Evolutionary conservation across 1,284 basidiomycete genomes (phyloP).

Genomic region (Anthracocystis setariae): DNA sequence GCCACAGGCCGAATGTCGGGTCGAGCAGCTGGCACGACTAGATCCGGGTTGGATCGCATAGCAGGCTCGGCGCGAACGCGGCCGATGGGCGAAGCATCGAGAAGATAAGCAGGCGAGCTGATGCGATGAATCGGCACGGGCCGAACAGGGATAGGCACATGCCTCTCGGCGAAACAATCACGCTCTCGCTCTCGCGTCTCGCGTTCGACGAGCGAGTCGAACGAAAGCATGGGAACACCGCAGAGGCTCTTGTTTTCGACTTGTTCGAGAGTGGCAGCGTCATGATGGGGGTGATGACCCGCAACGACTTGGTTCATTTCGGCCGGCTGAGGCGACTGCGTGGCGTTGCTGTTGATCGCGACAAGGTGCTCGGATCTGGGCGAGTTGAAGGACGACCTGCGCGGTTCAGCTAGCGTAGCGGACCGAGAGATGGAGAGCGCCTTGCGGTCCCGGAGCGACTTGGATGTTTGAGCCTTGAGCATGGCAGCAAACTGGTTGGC

Average conservation of each 20-base stretch:
- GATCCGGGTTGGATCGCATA: constrained; percentile 32
- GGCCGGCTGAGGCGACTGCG: constrained; percentile 2
- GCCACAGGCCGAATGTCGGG: constrained; percentile 34
- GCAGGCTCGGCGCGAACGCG: constrained; percentile 28
- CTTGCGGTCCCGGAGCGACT: constrained; percentile 48
- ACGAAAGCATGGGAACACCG: constrained; percentile 13
- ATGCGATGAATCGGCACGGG: constrained; percentile 33
- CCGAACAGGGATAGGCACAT: constrained; percentile 13
- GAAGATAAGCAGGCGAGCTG: constrained; percentile 48
- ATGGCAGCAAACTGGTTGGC: constrained; percentile 45
- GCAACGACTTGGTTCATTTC: background rate
- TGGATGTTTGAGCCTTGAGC: constrained; percentile 50
- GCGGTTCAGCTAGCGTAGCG: constrained; percentile 34
- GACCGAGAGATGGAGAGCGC: constrained; percentile 38
- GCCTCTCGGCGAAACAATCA: constrained; percentile 13
- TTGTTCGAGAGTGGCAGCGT: background rate
- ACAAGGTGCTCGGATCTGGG: constrained; percentile 37
- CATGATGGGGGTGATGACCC: background rate
- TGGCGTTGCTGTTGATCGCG: constrained; percentile 1
- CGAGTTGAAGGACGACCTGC: constrained; percentile 46
- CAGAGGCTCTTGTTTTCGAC: background rate
- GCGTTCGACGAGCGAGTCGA: constrained; percentile 35
- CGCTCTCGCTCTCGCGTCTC: constrained; percentile 40
- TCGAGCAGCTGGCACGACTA: constrained; percentile 20
- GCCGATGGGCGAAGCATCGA: constrained; percentile 35